Evolutionary conservation across 352 stramenopile genomes (phyloP).

Genomic region (Pythium aphanidermatum): DNA sequence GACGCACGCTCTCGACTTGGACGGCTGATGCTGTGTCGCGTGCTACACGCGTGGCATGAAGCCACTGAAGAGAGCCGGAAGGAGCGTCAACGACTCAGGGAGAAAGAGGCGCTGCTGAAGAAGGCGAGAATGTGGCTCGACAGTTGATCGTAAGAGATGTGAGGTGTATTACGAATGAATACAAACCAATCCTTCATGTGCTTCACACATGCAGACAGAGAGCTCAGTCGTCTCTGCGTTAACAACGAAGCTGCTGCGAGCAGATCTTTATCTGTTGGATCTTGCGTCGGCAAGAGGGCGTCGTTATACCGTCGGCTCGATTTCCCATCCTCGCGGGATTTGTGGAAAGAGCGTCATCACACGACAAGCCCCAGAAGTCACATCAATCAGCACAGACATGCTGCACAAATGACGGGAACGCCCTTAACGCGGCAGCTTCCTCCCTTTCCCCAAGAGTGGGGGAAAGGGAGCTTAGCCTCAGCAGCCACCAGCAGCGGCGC

Average conservation of each 20-base stretch:
- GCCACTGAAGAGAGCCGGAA: slow-evolving; percentile 20
- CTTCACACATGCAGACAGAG: not conserved
- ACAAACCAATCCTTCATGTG: not conserved
- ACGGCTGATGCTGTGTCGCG: slow-evolving; percentile 13
- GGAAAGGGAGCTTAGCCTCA: slow-evolving; percentile 86
- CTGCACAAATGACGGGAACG: not conserved
- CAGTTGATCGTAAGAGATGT: slow-evolving; percentile 18
- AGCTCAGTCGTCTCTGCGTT: too few relatives aligned
- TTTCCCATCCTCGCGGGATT: slow-evolving; percentile 66
- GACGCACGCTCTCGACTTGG: slow-evolving; percentile 1
- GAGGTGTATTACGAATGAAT: not conserved
- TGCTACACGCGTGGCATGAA: slow-evolving; percentile 29
- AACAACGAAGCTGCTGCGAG: slow-evolving; percentile 7
- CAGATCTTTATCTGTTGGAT: not conserved
- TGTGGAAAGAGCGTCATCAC: slow-evolving; percentile 77
- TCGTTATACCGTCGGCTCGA: slow-evolving; percentile 55
- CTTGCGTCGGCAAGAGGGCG: not conserved
- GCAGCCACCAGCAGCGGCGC: slow-evolving; percentile 92
- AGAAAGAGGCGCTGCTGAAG: slow-evolving; percentile 54
- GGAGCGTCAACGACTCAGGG: slow-evolving; percentile 23
- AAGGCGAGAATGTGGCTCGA: slow-evolving; percentile 63
- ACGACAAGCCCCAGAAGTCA: slow-evolving; percentile 26
- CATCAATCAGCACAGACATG: not conserved
- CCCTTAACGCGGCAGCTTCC: slow-evolving; percentile 6
- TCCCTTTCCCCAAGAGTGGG: slow-evolving; percentile 14